These are phyloP conservation scores for Colletotrichum incanum DNA, from an alignment of 2,329 filamentous ascomycete genomes.

Conservation along the genomic window DNA sequence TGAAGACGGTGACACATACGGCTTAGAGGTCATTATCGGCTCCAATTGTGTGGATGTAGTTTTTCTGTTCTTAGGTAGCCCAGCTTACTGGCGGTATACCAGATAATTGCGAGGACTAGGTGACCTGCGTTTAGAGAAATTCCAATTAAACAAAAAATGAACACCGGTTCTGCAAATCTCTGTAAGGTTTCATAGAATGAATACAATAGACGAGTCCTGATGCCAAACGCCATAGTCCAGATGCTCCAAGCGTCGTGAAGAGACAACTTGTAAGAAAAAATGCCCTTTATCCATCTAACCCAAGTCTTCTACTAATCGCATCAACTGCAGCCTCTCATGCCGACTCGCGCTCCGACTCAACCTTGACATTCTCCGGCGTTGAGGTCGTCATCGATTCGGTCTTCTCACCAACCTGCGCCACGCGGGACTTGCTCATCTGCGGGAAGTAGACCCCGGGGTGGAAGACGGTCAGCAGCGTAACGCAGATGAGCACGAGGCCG, in stretches of 20 bases:
- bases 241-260: neutral
- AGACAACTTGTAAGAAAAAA: neutral
- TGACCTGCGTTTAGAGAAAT: no score
- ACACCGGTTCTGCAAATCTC: no score
- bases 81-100: no score
- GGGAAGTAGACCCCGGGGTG: conserved; percentile 71
- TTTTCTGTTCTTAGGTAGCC: no score
- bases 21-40: no score
- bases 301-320: no score
- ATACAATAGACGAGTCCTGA: neutral
- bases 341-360: conserved; percentile 33
- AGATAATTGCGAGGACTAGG: no score
- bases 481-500: conserved; percentile 66
- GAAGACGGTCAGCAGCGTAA: conserved; percentile 66
- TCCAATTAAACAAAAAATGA: no score
- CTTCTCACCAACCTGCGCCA: conserved; percentile 44
- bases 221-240: neutral
- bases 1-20: no score
- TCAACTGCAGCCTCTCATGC: neutral
- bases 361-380: conserved; percentile 34
- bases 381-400: conserved; percentile 33
- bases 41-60: no score
- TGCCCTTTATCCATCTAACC: neutral
- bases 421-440: conserved; percentile 60
- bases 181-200: no score